Conservation (phyloP, 495 filamentous ascomycete genomes). For the Glutinoglossum americanum region DNA sequence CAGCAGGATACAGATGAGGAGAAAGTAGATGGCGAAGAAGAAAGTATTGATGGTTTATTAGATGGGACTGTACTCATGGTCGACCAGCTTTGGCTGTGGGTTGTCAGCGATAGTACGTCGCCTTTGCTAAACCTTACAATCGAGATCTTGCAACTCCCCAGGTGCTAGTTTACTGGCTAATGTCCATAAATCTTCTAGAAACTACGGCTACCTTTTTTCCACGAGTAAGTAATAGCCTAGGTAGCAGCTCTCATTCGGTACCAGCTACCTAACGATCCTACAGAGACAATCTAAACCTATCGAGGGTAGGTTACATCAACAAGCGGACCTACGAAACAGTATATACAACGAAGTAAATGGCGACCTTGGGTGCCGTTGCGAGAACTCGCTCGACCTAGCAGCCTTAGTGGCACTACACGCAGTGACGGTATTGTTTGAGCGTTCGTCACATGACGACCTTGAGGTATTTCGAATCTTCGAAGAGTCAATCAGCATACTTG, state of each 20-base stretch:
- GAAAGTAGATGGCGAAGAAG: background rate
- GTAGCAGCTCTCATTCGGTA: too few species aligned
- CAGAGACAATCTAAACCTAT: too few species aligned
- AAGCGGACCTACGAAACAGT: constrained; percentile 38
- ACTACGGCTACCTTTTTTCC: constrained; percentile 11
- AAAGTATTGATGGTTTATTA: background rate
- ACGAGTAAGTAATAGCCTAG: background rate
- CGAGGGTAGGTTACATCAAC: constrained; percentile 3
- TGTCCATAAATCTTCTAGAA: background rate
- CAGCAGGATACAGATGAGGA: background rate
- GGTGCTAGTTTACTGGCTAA: too few species aligned
- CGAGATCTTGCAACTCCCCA: too few species aligned
- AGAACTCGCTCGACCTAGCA: constrained; percentile 39
- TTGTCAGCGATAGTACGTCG: background rate
- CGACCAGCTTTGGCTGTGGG: background rate
- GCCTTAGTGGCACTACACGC: constrained; percentile 40
- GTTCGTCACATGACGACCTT: constrained; percentile 32
- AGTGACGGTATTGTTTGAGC: constrained; percentile 38
- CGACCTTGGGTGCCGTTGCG: constrained; percentile 39
- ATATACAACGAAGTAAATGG: constrained; percentile 49
- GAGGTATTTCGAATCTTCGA: constrained; percentile 47
- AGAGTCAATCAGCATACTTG: constrained; percentile 42
- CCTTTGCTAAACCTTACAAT: background rate
- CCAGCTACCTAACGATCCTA: too few species aligned
- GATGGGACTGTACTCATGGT: background rate